Evolutionary conservation across 1,139 yeast species (phyloP).

Genomic region (Yamadazyma friedrichii): DNA sequence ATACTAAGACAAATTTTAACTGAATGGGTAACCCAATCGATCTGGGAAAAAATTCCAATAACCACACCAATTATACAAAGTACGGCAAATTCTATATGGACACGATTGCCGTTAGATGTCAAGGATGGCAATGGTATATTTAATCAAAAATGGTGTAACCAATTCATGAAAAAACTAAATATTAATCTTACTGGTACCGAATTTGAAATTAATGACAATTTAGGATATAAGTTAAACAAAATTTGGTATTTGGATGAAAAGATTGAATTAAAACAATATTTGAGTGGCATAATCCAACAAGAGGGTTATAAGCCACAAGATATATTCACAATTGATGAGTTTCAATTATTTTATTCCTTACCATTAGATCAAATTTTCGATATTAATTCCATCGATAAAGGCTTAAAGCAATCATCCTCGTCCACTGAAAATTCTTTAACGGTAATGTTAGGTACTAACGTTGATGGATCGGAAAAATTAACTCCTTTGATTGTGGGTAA

Average conservation of each 20-base stretch:
- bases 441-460: conserved; percentile 60
- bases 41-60: conserved; percentile 66
- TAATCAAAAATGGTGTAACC: conserved; percentile 64
- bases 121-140: conserved; percentile 66
- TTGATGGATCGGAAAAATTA: conserved; percentile 62
- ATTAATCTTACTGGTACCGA: conserved; percentile 48
- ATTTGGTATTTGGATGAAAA: conserved; percentile 66
- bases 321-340: conserved; percentile 61
- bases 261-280: conserved; percentile 35
- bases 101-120: conserved; percentile 49
- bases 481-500: conserved; percentile 63
- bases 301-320: conserved; percentile 49
- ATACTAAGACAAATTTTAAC: conserved; percentile 55
- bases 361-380: conserved; percentile 62
- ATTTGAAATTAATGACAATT: conserved; percentile 37
- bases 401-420: conserved; percentile 42
- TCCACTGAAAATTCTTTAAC: conserved; percentile 56
- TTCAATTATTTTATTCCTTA: conserved; percentile 57
- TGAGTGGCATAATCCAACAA: conserved; percentile 29
- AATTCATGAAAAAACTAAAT: conserved; percentile 54
- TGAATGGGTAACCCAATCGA: conserved; percentile 69
- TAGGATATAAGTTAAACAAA: conserved; percentile 45
- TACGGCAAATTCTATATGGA: conserved; percentile 67
- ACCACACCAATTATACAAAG: conserved; percentile 63
- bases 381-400: conserved; percentile 46